Conservation (phyloP, 163 green algal species). For the Scenedesmus sp. region DNA sequence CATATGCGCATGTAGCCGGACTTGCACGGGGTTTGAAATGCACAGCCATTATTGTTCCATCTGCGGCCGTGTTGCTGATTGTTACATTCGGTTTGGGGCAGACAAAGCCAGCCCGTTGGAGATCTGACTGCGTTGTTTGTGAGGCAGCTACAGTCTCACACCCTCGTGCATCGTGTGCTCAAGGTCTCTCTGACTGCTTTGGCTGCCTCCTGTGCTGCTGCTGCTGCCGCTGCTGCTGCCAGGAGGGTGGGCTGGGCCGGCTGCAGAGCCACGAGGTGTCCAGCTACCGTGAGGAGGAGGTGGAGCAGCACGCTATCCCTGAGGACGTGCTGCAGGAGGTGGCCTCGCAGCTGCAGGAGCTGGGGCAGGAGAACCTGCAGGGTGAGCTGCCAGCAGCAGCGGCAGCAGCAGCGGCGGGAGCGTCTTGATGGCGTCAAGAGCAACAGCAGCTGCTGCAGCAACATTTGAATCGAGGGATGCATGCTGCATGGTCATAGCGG, state of each 20-base stretch:
- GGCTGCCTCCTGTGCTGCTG: background rate
- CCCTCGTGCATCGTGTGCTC: no score
- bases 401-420: background rate
- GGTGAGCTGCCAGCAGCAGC: background rate
- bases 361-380: slow-evolving; percentile 39
- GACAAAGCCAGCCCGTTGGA: no score
- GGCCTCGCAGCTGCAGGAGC: slow-evolving; percentile 32
- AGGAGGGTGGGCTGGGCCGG: slow-evolving; percentile 29
- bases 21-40: no score
- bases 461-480: background rate
- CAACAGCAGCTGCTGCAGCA: slow-evolving; percentile 11
- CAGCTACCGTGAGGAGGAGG: slow-evolving; percentile 39
- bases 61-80: no score
- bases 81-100: no score
- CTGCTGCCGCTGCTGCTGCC: background rate
- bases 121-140: no score
- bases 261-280: slow-evolving; percentile 48
- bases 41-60: no score
- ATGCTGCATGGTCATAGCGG: background rate
- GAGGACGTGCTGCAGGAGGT: slow-evolving; percentile 45
- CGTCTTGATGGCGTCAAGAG: background rate
- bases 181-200: no score
- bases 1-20: background rate
- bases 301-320: slow-evolving; percentile 34
- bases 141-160: no score